A percentile compares a stretch with the other conserved stretches of the same genome.
phyloP scores from a whole-genome alignment of 768 basidiomycete genomes.

The Fomitopsis pulvina region DNA sequence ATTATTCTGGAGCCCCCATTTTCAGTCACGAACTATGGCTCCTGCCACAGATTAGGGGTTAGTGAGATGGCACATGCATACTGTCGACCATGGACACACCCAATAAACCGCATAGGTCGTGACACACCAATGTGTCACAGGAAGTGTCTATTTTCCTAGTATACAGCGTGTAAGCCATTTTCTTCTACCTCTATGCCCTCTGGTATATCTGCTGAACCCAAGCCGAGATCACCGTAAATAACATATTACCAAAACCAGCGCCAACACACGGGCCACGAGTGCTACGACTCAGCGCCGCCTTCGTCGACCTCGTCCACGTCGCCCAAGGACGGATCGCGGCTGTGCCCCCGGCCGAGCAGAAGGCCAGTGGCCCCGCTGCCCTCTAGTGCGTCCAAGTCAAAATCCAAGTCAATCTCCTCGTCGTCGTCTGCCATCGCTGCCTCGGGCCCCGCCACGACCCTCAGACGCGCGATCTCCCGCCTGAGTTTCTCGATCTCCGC shows the following conservation, averaged over 20 bases:
- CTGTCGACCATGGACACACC: too few relatives aligned
- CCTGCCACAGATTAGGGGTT: too few relatives aligned
- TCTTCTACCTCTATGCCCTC: neutral
- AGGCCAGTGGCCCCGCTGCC: slow-evolving; percentile 5
- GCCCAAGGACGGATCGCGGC: slow-evolving; percentile 12
- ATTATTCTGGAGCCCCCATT: too few relatives aligned
- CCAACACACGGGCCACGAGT: neutral
- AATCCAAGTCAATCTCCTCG: slow-evolving; percentile 43
- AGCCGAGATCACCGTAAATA: neutral
- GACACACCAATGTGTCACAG: too few relatives aligned
- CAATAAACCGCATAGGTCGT: too few relatives aligned
- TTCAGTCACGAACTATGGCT: too few relatives aligned
- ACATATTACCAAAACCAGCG: neutral
- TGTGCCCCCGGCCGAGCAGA: slow-evolving; percentile 14
- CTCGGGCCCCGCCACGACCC: slow-evolving; percentile 29
- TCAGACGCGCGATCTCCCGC: slow-evolving; percentile 56
- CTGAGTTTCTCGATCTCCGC: slow-evolving; percentile 66
- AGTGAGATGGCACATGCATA: too few relatives aligned
- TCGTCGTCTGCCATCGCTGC: slow-evolving; percentile 27
- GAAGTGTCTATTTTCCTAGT: neutral
- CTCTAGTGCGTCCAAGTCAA: slow-evolving; percentile 55
- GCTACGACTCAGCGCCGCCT: slow-evolving; percentile 9
- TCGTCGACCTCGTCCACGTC: slow-evolving; percentile 12
- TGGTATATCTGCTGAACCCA: neutral
- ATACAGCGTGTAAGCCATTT: too few relatives aligned